Conservation (phyloP, 306 rosid genomes). For the Chamaecrista fasciculata region DNA sequence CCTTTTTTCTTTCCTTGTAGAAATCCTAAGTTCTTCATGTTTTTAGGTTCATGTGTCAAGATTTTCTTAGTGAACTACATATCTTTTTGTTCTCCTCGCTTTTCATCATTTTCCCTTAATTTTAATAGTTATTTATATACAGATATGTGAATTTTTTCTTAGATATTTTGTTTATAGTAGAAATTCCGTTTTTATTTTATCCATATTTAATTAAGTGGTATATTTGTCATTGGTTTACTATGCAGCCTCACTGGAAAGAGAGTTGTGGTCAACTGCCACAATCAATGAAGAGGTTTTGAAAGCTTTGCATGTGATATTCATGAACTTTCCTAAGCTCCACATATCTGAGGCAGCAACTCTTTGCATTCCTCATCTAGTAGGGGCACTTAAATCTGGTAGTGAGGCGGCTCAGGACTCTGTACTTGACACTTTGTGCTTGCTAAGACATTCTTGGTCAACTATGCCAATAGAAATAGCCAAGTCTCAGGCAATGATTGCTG, state of each 20-base stretch:
- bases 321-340: constrained; percentile 92
- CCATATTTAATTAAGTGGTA: not conserved
- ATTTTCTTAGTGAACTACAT: constrained; percentile 1
- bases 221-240: constrained; percentile 24
- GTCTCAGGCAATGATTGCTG: constrained; percentile 85
- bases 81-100: not conserved
- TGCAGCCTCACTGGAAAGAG: constrained; percentile 96
- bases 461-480: constrained; percentile 84
- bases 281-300: constrained; percentile 91
- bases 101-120: not conserved
- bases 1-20: not conserved
- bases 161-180: not conserved
- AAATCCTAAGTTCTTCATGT: not conserved
- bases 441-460: constrained; percentile 90
- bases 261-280: constrained; percentile 87
- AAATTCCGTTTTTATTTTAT: not conserved
- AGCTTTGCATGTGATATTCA: constrained; percentile 82
- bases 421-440: constrained; percentile 75
- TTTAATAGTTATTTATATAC: not conserved
- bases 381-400: constrained; percentile 86
- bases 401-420: constrained; percentile 91
- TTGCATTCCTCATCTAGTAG: constrained; percentile 92
- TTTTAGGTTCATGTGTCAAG: not conserved
- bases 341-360: constrained; percentile 91
- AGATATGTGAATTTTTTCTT: constrained; percentile 4